These are phyloP conservation scores for Plectosphaerella cucumerina DNA, from an alignment of 2,329 filamentous ascomycete species.

Conservation along the genomic window DNA sequence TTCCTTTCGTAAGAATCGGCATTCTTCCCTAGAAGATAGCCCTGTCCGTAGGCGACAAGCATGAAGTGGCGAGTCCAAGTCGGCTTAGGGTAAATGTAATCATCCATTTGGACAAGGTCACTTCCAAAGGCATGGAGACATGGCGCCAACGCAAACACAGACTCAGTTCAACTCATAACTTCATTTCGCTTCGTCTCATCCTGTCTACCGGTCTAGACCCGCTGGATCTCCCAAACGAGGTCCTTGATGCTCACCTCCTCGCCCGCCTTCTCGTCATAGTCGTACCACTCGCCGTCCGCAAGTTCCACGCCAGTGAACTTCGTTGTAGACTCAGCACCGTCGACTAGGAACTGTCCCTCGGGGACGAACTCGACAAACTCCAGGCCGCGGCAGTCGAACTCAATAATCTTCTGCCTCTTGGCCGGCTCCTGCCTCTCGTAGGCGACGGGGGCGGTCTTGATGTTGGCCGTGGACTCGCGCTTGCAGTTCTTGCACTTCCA, in stretches of 20 bases:
- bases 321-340: slow-evolving; percentile 73
- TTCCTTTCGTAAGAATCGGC: too few species aligned
- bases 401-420: slow-evolving; percentile 74
- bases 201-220: slow-evolving; percentile 49
- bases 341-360: slow-evolving; percentile 91
- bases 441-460: slow-evolving; percentile 67
- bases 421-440: slow-evolving; percentile 71
- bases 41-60: too few species aligned
- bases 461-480: slow-evolving; percentile 82
- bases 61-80: too few species aligned
- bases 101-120: too few species aligned
- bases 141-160: too few species aligned
- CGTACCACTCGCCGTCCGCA: slow-evolving; percentile 91
- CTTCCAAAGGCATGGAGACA: too few species aligned
- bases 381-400: slow-evolving; percentile 89
- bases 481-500: slow-evolving; percentile 99
- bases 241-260: slow-evolving; percentile 93
- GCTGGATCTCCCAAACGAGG: slow-evolving; percentile 77
- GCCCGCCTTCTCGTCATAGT: slow-evolving; percentile 90
- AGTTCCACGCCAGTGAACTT: slow-evolving; percentile 82
- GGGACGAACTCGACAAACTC: slow-evolving; percentile 90
- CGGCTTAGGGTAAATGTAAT: too few species aligned
- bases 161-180: too few species aligned
- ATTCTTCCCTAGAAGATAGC: too few species aligned
- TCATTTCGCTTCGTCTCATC: background rate